Evolutionary conservation across 108 stramenopile species (phyloP).

Genomic region (Skeletonema potamos): DNA sequence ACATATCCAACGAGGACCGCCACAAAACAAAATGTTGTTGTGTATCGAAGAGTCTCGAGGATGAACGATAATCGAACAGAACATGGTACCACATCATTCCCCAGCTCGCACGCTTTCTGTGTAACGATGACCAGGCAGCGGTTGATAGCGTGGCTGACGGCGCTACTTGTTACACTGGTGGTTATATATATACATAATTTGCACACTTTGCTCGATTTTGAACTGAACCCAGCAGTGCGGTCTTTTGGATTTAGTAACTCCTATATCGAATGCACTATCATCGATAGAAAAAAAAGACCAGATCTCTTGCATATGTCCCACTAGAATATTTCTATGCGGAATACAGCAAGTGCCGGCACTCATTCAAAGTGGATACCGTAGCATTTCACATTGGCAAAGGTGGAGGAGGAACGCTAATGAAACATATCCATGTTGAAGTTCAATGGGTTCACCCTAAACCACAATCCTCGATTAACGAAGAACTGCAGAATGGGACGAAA

Average conservation of each 20-base stretch:
- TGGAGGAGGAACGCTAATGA: conserved; percentile 14
- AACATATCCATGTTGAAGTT: not conserved
- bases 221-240: no score
- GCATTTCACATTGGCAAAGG: conserved; percentile 23
- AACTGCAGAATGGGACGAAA: conserved; percentile 3
- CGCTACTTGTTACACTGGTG: no score
- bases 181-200: no score
- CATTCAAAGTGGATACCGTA: not conserved
- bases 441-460: conserved; percentile 2
- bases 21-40: no score
- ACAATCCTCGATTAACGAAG: not conserved
- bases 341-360: not conserved
- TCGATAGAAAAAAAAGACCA: not conserved
- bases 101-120: no score
- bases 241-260: not conserved
- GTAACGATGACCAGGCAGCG: no score
- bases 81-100: no score
- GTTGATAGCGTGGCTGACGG: no score
- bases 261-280: not conserved
- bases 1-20: no score
- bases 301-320: not conserved
- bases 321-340: not conserved
- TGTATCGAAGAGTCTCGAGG: no score
- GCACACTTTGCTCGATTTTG: no score
- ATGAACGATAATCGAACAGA: no score